Conservation (phyloP, 371 early-diverging fungal genomes). For the Mucor sp. region DNA sequence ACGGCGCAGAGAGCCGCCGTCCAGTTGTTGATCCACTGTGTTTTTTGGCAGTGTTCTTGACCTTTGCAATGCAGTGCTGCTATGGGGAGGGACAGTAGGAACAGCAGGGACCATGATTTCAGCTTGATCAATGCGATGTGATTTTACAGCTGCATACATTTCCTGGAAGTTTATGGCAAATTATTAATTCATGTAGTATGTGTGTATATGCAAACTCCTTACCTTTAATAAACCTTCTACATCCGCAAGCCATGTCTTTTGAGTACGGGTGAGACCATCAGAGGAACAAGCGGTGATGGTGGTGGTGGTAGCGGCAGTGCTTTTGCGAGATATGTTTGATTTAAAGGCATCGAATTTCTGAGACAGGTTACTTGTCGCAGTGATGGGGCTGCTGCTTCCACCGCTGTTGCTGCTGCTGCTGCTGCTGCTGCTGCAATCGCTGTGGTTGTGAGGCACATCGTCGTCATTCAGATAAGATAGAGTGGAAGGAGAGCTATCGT, state of each 20-base stretch:
- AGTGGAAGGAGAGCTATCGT: background rate
- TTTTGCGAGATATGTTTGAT: conserved; percentile 21
- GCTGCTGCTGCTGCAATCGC: background rate
- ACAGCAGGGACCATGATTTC: background rate
- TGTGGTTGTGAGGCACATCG: background rate
- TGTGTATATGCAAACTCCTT: background rate
- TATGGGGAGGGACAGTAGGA: background rate
- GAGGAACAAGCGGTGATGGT: background rate
- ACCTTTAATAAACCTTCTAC: conserved; percentile 33
- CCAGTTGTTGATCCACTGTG: background rate
- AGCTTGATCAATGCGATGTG: conserved; percentile 23
- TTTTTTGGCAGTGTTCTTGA: conserved; percentile 17
- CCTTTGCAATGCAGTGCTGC: background rate
- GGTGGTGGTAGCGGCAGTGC: too few relatives aligned
- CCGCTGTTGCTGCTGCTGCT: background rate
- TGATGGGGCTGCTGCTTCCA: background rate
- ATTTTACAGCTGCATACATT: conserved; percentile 27
- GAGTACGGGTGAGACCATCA: conserved; percentile 7
- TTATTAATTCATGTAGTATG: background rate
- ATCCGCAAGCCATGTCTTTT: conserved; percentile 28
- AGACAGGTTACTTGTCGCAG: background rate
- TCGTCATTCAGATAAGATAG: background rate
- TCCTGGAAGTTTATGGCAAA: conserved; percentile 20
- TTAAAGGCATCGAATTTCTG: conserved; percentile 13
- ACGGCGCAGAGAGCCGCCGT: background rate